Conservation (phyloP, 176 grass and related monocot genomes). For the Hordeum vulgare region MorexV3_pseudomolecules_assembly NC_058521.1:58124660-58125159, state of each 20-base stretch:
- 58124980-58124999: background rate
- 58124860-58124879: constrained; percentile 73
- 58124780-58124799: constrained; percentile 89
- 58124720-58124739: constrained; percentile 14
- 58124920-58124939: constrained; percentile 82
- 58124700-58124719: background rate
- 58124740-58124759: constrained; percentile 79
- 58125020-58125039: background rate
- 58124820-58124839: constrained; percentile 64
- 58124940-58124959: constrained; percentile 17
- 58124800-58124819: constrained; percentile 75
- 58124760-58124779: constrained; percentile 83
- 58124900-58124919: constrained; percentile 84
- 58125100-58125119: constrained; percentile 91
- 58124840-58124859: constrained; percentile 49
- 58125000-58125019: background rate
- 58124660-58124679: background rate
- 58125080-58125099: constrained; percentile 96
- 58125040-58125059: constrained; percentile 30
- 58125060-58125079: constrained; percentile 82
- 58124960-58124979: background rate
- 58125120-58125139: constrained; percentile 64
- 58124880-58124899: constrained; percentile 62
- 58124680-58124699: background rate
- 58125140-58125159: constrained; percentile 38